Conservation (phyloP, 2,329 filamentous ascomycete genomes). For the Xylaria sp. region DNA sequence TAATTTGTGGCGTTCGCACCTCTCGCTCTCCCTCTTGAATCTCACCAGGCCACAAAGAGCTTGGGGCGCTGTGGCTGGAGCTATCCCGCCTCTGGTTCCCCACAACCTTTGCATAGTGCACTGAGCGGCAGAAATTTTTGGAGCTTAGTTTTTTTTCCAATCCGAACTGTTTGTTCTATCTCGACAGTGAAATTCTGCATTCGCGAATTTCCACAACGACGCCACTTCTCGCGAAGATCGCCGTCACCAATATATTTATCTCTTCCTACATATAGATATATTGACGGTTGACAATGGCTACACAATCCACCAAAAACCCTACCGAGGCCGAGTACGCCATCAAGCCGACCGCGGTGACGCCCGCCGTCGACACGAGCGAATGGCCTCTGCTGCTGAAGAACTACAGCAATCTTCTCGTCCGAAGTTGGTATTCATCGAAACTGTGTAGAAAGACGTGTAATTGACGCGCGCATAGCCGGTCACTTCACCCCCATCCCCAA, state of each 20-base stretch:
- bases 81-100: conserved; percentile 23
- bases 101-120: conserved; percentile 13
- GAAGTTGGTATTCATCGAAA: conserved; percentile 21
- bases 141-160: conserved; percentile 36
- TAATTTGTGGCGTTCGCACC: not conserved
- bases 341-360: conserved; percentile 85
- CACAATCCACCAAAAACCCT: conserved; percentile 32
- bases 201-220: conserved; percentile 31
- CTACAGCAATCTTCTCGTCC: conserved; percentile 70
- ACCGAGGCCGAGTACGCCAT: conserved; percentile 57
- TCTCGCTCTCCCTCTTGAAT: not conserved
- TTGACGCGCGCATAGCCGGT: conserved; percentile 54
- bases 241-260: conserved; percentile 29
- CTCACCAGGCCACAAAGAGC: not conserved
- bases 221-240: conserved; percentile 29
- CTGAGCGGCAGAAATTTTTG: conserved; percentile 43
- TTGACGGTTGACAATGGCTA: conserved; percentile 36
- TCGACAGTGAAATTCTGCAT: conserved; percentile 22
- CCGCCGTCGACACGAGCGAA: conserved; percentile 80
- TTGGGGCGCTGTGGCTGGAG: conserved; percentile 29
- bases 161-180: conserved; percentile 18
- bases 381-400: conserved; percentile 97
- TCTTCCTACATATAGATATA: conserved; percentile 26
- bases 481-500: conserved; percentile 97
- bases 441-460: conserved; percentile 9